Evolutionary conservation across 1,284 basidiomycete species (phyloP).

Genomic region (Puccinia sorghi): DNA sequence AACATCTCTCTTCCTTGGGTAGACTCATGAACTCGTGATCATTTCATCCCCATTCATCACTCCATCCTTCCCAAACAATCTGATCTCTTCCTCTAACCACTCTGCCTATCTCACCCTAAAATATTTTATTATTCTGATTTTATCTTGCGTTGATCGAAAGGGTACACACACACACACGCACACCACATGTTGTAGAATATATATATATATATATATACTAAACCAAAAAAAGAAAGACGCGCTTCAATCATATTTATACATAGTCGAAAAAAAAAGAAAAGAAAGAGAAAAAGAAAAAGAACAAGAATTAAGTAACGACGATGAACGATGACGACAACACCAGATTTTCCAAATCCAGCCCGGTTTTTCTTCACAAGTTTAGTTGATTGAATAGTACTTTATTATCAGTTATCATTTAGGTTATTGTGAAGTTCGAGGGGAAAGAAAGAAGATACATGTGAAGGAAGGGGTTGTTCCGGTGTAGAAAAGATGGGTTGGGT

Average conservation of each 20-base stretch:
- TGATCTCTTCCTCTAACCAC: neutral
- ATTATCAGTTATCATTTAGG: too few species aligned
- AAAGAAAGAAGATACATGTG: too few species aligned
- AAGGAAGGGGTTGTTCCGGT: too few species aligned
- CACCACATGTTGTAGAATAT: slow-evolving; percentile 14
- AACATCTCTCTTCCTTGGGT: slow-evolving; percentile 32
- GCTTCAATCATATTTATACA: neutral
- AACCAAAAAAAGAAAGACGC: neutral
- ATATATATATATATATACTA: neutral
- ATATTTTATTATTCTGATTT: neutral
- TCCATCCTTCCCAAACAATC: neutral
- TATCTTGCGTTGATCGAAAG: neutral
- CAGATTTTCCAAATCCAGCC: neutral
- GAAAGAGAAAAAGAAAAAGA: neutral
- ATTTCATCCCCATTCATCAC: neutral
- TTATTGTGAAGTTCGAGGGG: too few species aligned
- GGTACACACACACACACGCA: neutral
- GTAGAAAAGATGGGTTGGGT: too few species aligned
- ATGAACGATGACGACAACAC: neutral
- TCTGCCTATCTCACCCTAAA: neutral
- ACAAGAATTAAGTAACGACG: neutral
- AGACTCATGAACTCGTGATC: slow-evolving; percentile 33
- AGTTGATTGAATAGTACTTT: neutral
- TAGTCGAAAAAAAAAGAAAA: neutral
- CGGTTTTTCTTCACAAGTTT: neutral